Evolutionary conservation across 2,329 filamentous ascomycete genomes (phyloP), one percentile per base, ranked within the genome.

Genomic region (Arthrobotrys entomopaga): DNA sequence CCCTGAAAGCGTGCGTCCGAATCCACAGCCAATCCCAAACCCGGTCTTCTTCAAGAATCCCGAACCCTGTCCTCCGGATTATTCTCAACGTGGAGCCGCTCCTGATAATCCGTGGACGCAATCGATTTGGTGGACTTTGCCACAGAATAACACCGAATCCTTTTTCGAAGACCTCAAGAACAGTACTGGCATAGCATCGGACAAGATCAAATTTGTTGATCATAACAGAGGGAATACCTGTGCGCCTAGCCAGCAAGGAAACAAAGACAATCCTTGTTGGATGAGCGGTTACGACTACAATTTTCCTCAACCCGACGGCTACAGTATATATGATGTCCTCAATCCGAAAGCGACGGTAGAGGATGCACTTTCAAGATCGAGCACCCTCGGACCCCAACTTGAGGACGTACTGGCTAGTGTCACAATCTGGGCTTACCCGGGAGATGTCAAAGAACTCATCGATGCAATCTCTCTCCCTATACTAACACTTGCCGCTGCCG

Each of bases 21-120:
- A 24, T 10, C 34, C 38, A 15, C 3, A 24, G 26, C 7, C 48
- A 10, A n/a, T 20, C n/a, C 46, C 15, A 20, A 19, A 19, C 11
- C 15, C 7, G 20, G 19, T 50, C 5, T n/a, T 8, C 2, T 5
- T 26, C 2, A 53, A 53, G 20, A 53, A 26, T 22, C 22, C 20
- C n/a, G 16, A 66, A 58, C 48, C 76, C 13, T 76, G 76, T 29
- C 73, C 76, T 13, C 76, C 76, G 13, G 64, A 77, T 43, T 67
- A 71, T 34, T 77, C 76, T 4, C 26, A 75, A 60, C 76, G 76
- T 8, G 77, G 76, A 38, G 11, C 6, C 7, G 13, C 11, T 11
- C 26, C 2, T 19, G n/a, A 56, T 11, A 16, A 56, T 16, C 13
- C 19, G 8, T 56, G n/a, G 3, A 7, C 13, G 7, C 15, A 56